Evolutionary conservation across 441 rosid species (phyloP), one percentile per base, ranked within the genome.

Genomic region (Populus hybrid): DNA sequence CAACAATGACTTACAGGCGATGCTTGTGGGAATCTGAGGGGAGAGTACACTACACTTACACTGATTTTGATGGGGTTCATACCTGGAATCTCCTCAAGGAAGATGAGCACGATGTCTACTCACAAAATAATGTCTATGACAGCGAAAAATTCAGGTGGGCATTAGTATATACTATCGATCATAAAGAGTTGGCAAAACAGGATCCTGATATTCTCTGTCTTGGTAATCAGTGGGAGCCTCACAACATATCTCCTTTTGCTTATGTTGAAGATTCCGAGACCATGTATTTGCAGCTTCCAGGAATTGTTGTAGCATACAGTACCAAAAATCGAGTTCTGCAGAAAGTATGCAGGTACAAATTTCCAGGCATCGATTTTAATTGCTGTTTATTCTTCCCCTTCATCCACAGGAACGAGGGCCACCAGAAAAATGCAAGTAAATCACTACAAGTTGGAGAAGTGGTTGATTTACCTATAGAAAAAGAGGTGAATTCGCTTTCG

Each of bases 1-100:
- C 79, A 61, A 42, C 26, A 0, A 8, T 16, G 61, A 35, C 28
- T 61, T 61, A 46, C 72, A 46, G 14, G 72, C 64, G 71, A 24
- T 68, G 81, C 74, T 77, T 80, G 36, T 75, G 77, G 77, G 81
- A 83, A 68, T 77, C 77, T 10, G 50, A 72, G 16, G 79, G 79
- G 18, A 61, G 46, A 67, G 53, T 83, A 32, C 74, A 68, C 23
- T 77, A 71, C 42, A 28, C 74, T 36, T 77, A 83, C 34, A 10
- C 69, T 28, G 83, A 80, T 67, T 10, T 8, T 30, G 76, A 75
- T 8, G 81, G 83, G 4, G 32, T 83, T 83, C 79, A 83, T 1
- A 35, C 72, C 20, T 74, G 79, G 85, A 20, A 36, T 46, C 79
- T 80, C 14, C 79, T 83, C 69, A 71, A 67, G 16, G 36, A 74